Percentiles rank a stretch among this genome's conserved stretches.
Evolutionary conservation across 345 rosid species (phyloP).

Genomic region (Lagerstroemia speciosa): DNA sequence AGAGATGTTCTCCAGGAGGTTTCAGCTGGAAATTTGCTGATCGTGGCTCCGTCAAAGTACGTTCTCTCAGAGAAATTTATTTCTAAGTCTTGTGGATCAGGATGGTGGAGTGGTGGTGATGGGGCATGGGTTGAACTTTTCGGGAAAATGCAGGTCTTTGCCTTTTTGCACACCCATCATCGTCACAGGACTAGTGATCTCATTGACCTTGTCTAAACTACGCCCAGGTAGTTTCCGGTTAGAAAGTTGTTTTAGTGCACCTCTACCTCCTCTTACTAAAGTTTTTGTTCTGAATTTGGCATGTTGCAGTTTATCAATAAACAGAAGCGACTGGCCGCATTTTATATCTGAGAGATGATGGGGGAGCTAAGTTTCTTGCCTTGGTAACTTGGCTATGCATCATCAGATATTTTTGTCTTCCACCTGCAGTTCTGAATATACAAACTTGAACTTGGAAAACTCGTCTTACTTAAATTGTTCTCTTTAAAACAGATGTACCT

Average conservation of each 20-base stretch:
- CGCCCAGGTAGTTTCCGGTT: constrained; percentile 46
- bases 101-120: no score
- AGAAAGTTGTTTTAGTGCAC: neutral
- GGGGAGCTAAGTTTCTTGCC: no score
- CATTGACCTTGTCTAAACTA: no score
- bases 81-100: constrained; percentile 16
- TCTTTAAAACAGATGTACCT: constrained; percentile 1
- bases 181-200: no score
- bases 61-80: constrained; percentile 10
- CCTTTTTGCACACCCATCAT: no score
- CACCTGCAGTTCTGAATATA: neutral
- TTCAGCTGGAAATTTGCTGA: constrained; percentile 8
- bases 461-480: no score
- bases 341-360: no score
- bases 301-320: no score
- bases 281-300: neutral
- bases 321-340: no score
- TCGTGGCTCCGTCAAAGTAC: neutral
- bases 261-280: neutral
- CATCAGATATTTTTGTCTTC: neutral
- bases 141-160: no score
- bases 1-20: constrained; percentile 95
- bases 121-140: no score
- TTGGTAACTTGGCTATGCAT: no score
- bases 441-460: neutral